Evolutionary conservation across 176 grass and related monocot species (phyloP).

Genomic region (Bolboschoenus planiculmis): DNA sequence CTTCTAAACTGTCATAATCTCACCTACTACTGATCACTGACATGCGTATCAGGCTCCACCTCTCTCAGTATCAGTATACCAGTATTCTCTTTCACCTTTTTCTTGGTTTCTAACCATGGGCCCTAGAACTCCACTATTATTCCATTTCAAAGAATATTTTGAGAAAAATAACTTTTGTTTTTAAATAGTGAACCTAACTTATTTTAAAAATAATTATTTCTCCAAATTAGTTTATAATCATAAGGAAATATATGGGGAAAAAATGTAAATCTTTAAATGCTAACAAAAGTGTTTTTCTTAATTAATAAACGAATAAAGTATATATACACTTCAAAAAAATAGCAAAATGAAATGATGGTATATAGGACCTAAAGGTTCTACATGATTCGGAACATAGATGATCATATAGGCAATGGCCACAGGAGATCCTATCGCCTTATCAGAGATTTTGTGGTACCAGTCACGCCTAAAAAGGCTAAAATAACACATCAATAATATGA

Average conservation of each 20-base stretch:
- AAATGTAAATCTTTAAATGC: neutral
- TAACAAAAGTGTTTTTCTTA: neutral
- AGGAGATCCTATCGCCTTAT: too few relatives aligned
- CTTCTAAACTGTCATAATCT: neutral
- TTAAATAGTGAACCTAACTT: too few relatives aligned
- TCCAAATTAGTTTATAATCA: neutral
- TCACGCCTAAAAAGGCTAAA: constrained; percentile 1
- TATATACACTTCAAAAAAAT: too few relatives aligned
- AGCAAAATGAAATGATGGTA: too few relatives aligned
- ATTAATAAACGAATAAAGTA: too few relatives aligned
- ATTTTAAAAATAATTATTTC: too few relatives aligned
- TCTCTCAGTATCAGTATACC: neutral
- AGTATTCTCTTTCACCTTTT: neutral
- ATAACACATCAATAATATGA: neutral
- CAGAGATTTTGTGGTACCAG: too few relatives aligned
- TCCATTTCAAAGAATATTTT: too few relatives aligned
- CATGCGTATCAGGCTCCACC: neutral
- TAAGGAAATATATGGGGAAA: neutral
- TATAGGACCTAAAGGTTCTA: too few relatives aligned
- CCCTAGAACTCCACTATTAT: too few relatives aligned
- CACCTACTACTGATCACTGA: constrained; percentile 1
- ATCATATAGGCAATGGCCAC: neutral
- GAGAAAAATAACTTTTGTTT: too few relatives aligned
- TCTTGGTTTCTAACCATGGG: too few relatives aligned
- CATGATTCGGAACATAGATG: neutral